Conservation (phyloP, 2,329 filamentous ascomycete genomes). For the Thermoascus crustaceus region DNA sequence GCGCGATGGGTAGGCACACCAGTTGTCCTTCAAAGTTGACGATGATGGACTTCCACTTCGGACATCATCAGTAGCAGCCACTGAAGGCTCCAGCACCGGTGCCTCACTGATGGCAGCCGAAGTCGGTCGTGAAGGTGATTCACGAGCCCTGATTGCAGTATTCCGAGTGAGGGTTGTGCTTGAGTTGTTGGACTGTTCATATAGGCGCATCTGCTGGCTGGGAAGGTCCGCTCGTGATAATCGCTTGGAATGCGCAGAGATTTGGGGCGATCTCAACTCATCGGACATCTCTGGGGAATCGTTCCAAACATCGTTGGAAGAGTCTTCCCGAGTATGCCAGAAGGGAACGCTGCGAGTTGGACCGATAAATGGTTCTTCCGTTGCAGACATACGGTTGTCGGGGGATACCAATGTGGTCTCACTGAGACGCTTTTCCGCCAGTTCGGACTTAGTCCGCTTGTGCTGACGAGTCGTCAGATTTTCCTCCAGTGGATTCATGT, state of each 20-base stretch:
- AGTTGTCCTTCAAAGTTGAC: slow-evolving; percentile 28
- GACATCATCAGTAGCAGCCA: slow-evolving; percentile 20
- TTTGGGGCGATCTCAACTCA: slow-evolving; percentile 41
- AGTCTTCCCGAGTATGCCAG: slow-evolving; percentile 64
- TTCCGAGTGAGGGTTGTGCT: slow-evolving; percentile 20
- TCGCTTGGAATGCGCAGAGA: slow-evolving; percentile 35
- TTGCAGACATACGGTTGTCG: slow-evolving; percentile 25
- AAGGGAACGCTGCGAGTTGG: slow-evolving; percentile 58
- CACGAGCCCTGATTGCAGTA: slow-evolving; percentile 19
- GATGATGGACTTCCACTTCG: slow-evolving; percentile 30
- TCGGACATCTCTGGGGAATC: slow-evolving; percentile 41
- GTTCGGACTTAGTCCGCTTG: slow-evolving; percentile 63
- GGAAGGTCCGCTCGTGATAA: slow-evolving; percentile 24
- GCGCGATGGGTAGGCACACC: slow-evolving; percentile 32
- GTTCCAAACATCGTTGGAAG: slow-evolving; percentile 49
- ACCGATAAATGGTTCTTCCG: slow-evolving; percentile 37
- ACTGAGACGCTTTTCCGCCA: slow-evolving; percentile 55
- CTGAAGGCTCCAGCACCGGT: slow-evolving; percentile 21
- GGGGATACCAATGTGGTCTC: slow-evolving; percentile 39
- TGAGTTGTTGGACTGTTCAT: slow-evolving; percentile 19
- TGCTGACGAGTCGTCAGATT: slow-evolving; percentile 68
- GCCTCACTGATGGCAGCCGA: slow-evolving; percentile 22
- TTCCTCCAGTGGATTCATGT: slow-evolving; percentile 90
- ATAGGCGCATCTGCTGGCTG: slow-evolving; percentile 23
- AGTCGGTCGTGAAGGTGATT: slow-evolving; percentile 22